Base-by-base conservation (phyloP, 257 asterid genomes). In the Craterostigma plantagineum region DNA sequence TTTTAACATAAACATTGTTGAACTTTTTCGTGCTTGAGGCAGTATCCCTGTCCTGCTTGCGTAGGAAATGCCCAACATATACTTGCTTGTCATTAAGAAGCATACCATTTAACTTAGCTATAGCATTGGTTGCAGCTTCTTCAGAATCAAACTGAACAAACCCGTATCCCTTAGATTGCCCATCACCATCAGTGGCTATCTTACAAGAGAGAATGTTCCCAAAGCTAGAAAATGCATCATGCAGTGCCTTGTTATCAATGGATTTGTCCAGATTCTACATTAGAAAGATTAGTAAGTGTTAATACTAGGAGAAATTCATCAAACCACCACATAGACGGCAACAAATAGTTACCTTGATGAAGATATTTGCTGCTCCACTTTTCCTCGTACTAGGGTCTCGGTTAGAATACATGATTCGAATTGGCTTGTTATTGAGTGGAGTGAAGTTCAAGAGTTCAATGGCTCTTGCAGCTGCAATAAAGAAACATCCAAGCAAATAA, bases 181-280 rank as follows among this genome's bases (percentile, higher is more conserved):
- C 75, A 39, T 48, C 55, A 36, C 55, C 14, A 55, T 67, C 75
- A 38, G 67, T 59, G 12, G 75, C 62, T 34, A 67, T 59, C 50
- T 67, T 67, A 70, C 75, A 67, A 16, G 75, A 63, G 37, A 67
- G 64, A 34, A 67, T 63, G 55, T 45, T 67, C 15, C 75, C 75
- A 52, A 67, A 67, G 52, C 56, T 59, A 14, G 66, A 52, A 51
- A 67, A 67, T 11, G 75, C 59, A 14, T 67, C 75, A 35, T 63
- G 54, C 13, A 67, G 43, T 18, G 67, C 67, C 55, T 63, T 67
- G 70, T 63, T 63, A 54, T 67, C 70, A 51, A 67, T 67, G 0
- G 40, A 3, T 48, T 33, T 48, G 42, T 48, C 52, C 52, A 48
- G 33, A 15, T 35, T 48, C 52, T 48, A 8, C 52, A 34, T 7